Conservation (phyloP, 495 filamentous ascomycete species). For the Penicillium cinerascens region DNA sequence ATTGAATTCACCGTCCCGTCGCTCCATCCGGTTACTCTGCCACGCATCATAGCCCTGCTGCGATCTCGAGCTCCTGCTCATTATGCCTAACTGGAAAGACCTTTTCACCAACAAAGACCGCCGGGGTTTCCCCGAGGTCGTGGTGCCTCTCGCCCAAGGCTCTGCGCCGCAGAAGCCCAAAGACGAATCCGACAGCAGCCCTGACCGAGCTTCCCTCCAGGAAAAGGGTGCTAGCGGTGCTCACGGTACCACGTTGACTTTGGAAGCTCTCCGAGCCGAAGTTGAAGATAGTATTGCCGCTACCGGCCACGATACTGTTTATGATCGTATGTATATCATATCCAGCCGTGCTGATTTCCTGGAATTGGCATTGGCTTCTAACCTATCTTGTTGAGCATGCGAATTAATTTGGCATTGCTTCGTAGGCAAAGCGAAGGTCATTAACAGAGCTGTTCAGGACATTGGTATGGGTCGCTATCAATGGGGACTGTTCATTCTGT, state of each 20-base stretch:
- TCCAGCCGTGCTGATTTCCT: not conserved
- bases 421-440: slow-evolving; percentile 29
- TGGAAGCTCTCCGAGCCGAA: slow-evolving; percentile 48
- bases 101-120: slow-evolving; percentile 43
- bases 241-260: slow-evolving; percentile 34
- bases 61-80: not conserved
- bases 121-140: slow-evolving; percentile 41
- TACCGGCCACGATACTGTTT: slow-evolving; percentile 45
- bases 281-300: slow-evolving; percentile 43
- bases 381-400: too few species aligned
- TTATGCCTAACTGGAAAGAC: slow-evolving; percentile 33
- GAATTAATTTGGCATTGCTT: not conserved
- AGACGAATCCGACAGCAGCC: slow-evolving; percentile 17
- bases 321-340: slow-evolving; percentile 50
- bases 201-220: slow-evolving; percentile 29
- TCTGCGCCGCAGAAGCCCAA: slow-evolving; percentile 17
- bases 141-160: slow-evolving; percentile 39
- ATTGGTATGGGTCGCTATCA: slow-evolving; percentile 86
- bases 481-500: slow-evolving; percentile 73
- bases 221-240: slow-evolving; percentile 32
- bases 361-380: not conserved
- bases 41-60: slow-evolving; percentile 10
- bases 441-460: slow-evolving; percentile 41
- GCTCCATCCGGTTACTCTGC: slow-evolving; percentile 3
- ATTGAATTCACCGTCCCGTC: not conserved